Evolutionary conservation across 2,329 filamentous ascomycete species (phyloP), one percentile per base, ranked within the genome.

Genomic region (Cercospora nicotianae): DNA sequence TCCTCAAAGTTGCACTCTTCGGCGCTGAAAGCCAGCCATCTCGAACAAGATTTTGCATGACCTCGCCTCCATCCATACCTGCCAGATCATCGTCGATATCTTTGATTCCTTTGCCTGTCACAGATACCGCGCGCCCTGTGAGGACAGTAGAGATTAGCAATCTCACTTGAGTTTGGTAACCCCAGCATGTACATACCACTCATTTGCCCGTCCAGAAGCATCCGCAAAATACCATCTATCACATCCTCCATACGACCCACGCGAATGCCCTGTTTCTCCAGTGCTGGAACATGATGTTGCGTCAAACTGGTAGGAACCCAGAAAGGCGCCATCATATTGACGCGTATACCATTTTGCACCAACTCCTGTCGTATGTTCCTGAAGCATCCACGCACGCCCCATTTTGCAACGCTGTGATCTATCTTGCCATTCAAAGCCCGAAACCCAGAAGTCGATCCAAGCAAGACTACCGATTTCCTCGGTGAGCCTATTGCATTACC

Each of bases 321-420:
- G 51, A 42, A 64, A 13, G 62, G 62, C 18, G 62, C 62, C 48
- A 64, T 31, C 48, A 64, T 57, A 31, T 64, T 64, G 7, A 64
- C 57, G 5, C 62, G 62, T 3, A 58, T 33, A 12, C 39, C 39
- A 23, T 51, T 8, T 10, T 57, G 42, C 3, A n/a, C 20, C 61
- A 55, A 36, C 7, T 12, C 45, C n/a, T n/a, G 10, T 13, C 39
- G 12, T 12, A 33, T 26, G 16, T 36, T 53, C 20, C 45, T 30
- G 48, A 64, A 64, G 4, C 23, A 33, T 5, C 62, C 62, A n/a
- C 62, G 48, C 5, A 64, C 18, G 23, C 48, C 62, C 62, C 62
- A 64, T 58, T 64, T 64, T 6, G 31, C 20, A 9, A 31, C 62
- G 26, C 28, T 36, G 31, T 64, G 59, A 39, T 64, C 62, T 8